Evolutionary conservation across 331 rosid species (phyloP), one percentile per base, ranked within the genome.

Genomic region (Cydonia oblonga): DNA sequence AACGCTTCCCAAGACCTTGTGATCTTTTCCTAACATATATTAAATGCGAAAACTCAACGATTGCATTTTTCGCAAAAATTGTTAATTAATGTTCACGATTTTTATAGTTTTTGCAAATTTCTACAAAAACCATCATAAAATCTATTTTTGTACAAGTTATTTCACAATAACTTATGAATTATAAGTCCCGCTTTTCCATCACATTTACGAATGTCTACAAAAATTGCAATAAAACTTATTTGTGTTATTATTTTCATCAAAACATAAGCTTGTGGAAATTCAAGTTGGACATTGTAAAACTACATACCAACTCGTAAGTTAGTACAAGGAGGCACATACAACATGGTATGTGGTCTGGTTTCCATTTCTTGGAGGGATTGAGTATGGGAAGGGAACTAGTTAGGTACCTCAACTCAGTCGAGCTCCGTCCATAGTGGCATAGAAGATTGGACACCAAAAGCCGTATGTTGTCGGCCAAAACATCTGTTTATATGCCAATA

Each of bases 391-490:
- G 35, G 53, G 53, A 65, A 71, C 11, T 23, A 64, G 16, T 24
- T 57, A 67, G 70, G 78, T 75, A 81, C 61, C 75, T 70, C 58
- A 3, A 3, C 42, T 35, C 62, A 62, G 59, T 62, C 57, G 29
- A 65, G 68, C 65, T 69, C 74, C 84, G 59, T 69, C 18, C 79
- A 7, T 75, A 69, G 84, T 74, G 83, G 79, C 78, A 73, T 40
- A 61, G 75, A 70, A 46, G 52, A 49, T 72, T n/a, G 19, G 79
- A 82, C 78, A 28, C 64, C 64, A 51, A n/a, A 60, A 44, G 59
- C 59, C 59, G 67, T 42, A 68, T 9, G 32, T 54, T 76, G 83
- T 75, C 77, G 74, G 86, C 83, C 83, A 26, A 77, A 54, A 63
- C 26, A 75, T 29, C 68, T 32, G 25, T 9, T 12, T 58, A 7